phyloP scores from a whole-genome alignment of 441 rosid species.

The Geranium incanum region DNA sequence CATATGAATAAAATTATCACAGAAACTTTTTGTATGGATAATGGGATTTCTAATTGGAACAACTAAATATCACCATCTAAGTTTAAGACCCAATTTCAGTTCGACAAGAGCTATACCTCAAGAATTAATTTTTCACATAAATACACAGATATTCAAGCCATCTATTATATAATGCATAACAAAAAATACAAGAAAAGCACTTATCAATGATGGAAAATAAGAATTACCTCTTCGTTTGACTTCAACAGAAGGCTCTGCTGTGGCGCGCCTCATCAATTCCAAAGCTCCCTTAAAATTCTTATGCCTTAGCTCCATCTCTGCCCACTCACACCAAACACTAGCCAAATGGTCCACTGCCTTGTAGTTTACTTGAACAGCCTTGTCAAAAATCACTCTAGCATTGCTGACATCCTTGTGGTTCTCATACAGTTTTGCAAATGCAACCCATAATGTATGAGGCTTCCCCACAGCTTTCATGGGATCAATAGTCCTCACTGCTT shows the following conservation, averaged over 20 bases:
- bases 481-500: constrained; percentile 87
- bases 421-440: constrained; percentile 82
- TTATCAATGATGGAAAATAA: background rate
- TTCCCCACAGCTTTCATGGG: constrained; percentile 91
- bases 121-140: background rate
- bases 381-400: constrained; percentile 79
- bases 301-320: constrained; percentile 88
- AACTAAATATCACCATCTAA: too few species aligned
- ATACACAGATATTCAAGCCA: background rate
- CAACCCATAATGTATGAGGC: constrained; percentile 85
- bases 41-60: too few species aligned
- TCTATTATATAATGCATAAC: background rate
- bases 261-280: constrained; percentile 81
- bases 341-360: constrained; percentile 82
- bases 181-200: background rate
- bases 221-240: constrained; percentile 71
- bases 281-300: constrained; percentile 73
- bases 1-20: too few species aligned
- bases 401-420: constrained; percentile 64
- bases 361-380: constrained; percentile 91
- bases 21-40: too few species aligned
- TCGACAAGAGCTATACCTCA: background rate
- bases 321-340: constrained; percentile 95
- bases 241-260: constrained; percentile 94
- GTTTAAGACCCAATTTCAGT: too few species aligned